Percentiles rank a stretch among this genome's conserved stretches.
These are phyloP conservation scores for Stemphylium beticola DNA, from an alignment of 2,329 filamentous ascomycete genomes.

Conservation along the genomic window DNA sequence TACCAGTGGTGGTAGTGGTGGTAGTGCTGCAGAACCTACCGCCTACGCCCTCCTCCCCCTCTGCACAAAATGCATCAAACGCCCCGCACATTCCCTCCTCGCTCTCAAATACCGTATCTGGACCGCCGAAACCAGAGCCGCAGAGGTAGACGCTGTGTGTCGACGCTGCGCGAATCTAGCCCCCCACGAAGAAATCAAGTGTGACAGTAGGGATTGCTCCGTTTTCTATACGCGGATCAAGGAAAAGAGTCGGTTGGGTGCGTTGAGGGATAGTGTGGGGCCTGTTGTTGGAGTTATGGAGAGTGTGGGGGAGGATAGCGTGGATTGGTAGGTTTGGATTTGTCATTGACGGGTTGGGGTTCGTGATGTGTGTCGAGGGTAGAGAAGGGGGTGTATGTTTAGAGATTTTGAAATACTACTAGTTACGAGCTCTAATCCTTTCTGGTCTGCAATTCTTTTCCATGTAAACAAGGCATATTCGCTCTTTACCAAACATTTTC, in stretches of 20 bases:
- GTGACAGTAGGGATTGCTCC: slow-evolving; percentile 90
- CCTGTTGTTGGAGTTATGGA: slow-evolving; percentile 39
- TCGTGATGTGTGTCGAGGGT: too few relatives aligned
- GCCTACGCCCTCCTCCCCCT: slow-evolving; percentile 52
- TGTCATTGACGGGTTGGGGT: too few relatives aligned
- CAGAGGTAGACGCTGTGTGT: slow-evolving; percentile 74
- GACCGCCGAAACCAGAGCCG: slow-evolving; percentile 66
- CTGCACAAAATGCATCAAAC: slow-evolving; percentile 63
- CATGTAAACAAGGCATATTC: too few relatives aligned
- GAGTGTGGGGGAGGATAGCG: slow-evolving; percentile 7
- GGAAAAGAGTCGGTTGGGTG: slow-evolving; percentile 51
- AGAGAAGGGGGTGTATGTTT: too few relatives aligned
- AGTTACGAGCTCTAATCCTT: too few relatives aligned
- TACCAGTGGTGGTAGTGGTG: too few relatives aligned
- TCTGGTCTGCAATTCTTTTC: too few relatives aligned
- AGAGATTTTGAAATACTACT: too few relatives aligned
- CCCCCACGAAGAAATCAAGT: slow-evolving; percentile 77
- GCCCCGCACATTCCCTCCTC: slow-evolving; percentile 67
- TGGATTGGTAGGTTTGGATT: neutral
- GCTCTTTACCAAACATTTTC: too few relatives aligned
- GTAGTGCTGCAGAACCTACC: slow-evolving; percentile 22
- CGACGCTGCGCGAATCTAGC: slow-evolving; percentile 77
- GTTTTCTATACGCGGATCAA: slow-evolving; percentile 83
- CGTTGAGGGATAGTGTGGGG: slow-evolving; percentile 31
- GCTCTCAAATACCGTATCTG: slow-evolving; percentile 68